Base-by-base conservation (phyloP, 1,139 yeast species). In the Geotrichum histeridarum region DNA sequence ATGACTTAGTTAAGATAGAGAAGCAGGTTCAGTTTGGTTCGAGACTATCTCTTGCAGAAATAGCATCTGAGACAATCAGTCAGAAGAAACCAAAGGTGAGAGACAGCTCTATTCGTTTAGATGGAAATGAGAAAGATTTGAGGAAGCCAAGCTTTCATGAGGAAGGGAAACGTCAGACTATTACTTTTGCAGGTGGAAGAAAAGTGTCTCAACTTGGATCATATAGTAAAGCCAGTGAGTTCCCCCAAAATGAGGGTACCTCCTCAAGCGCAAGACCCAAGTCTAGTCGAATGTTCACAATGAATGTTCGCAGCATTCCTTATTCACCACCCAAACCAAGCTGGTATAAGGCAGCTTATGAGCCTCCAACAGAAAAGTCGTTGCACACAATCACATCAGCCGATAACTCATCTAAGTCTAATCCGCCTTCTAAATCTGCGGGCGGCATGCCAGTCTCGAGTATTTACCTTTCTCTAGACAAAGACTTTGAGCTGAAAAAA, bases 251-350 rank as follows among this genome's bases (percentile, higher is more conserved):
- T 3, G 27, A 22, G 5, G 3, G 3, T 22, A 3, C 27, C 27
- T 22, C 27, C 27, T 22, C 27, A 22, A 37, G 17, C 39, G 4
- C 39, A 8, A 6, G 48, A 31, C 53, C 55, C n/a, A 31, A 15
- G 18, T 44, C 52, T 27, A 48, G 44, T 35, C 45, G 22, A 11
- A 53, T 53, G 55, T 53, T 53, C 14, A 53, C 45, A 12, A 53
- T 53, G 55, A 49, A 53, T 37, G n/a, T 53, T 18, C 55, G 55
- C 4, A 38, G 45, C 12, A 44, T 39, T 33, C 53, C 55, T 1
- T 48, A 44, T 18, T 48, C 53, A 2, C 50, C 55, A 9, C 52
- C 55, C n/a, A 48, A 53, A 35, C 55, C 55, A n/a, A 53, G 55
- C 42, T 53, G 55, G 55, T 53, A 53, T 30, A 36, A 43, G 43